Evolutionary conservation across 106 monocot genomes (phyloP).

Genomic region (Platanthera guangdongensis): DNA sequence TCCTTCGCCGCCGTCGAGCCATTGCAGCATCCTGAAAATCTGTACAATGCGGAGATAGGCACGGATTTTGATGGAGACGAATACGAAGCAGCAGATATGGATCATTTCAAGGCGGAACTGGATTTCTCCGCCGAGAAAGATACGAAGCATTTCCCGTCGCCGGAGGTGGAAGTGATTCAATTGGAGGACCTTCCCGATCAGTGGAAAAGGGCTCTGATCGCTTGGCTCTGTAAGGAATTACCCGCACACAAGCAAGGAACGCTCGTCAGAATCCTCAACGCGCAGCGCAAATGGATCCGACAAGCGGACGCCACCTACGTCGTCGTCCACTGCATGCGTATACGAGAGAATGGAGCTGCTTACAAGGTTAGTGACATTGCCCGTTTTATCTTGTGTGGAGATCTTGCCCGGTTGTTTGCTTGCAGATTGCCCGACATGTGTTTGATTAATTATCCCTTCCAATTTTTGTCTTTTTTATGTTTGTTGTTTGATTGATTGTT

Average conservation of each 20-base stretch:
- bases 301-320: slow-evolving; percentile 78
- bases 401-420: neutral
- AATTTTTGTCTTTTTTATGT: neutral
- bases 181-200: slow-evolving; percentile 95
- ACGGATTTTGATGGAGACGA: neutral
- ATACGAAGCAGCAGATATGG: slow-evolving; percentile 8
- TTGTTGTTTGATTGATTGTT: neutral
- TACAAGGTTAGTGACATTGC: slow-evolving; percentile 40
- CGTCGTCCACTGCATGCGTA: slow-evolving; percentile 68
- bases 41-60: neutral
- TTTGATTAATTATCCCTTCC: slow-evolving; percentile 24
- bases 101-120: slow-evolving; percentile 1
- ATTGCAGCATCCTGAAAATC: neutral
- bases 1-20: neutral
- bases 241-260: slow-evolving; percentile 77
- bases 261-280: slow-evolving; percentile 67
- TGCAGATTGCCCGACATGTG: slow-evolving; percentile 13
- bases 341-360: slow-evolving; percentile 73
- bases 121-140: slow-evolving; percentile 31
- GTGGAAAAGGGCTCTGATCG: slow-evolving; percentile 80
- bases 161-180: slow-evolving; percentile 50
- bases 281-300: slow-evolving; percentile 86
- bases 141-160: slow-evolving; percentile 25
- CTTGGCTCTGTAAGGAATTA: slow-evolving; percentile 97
- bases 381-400: neutral